These are phyloP conservation scores for Scleroderma bovista DNA, from an alignment of 768 basidiomycete species.

Conservation along the genomic window DNA sequence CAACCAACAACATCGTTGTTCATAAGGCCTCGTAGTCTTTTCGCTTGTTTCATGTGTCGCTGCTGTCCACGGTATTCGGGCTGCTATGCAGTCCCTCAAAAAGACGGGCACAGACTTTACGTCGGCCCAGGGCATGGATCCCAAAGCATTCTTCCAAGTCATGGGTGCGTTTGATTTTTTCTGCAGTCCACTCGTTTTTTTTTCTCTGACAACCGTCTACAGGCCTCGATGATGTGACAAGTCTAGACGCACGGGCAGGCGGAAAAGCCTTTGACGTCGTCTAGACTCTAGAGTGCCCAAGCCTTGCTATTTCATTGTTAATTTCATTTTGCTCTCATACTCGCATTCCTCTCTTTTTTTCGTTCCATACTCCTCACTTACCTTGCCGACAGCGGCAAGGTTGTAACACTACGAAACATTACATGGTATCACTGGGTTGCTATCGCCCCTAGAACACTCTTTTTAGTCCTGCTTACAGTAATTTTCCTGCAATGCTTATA, in stretches of 20 bases:
- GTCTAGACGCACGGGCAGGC: conserved; percentile 52
- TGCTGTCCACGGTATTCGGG: conserved; percentile 70
- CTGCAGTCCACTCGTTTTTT: background rate
- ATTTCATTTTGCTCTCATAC: background rate
- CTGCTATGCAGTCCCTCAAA: conserved; percentile 70
- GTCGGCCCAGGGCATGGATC: conserved; percentile 63
- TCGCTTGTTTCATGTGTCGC: conserved; percentile 73
- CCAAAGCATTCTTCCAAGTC: conserved; percentile 71
- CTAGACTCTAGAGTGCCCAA: conserved; percentile 37
- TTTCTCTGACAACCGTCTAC: background rate
- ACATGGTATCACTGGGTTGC: conserved; percentile 10
- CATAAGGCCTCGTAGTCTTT: conserved; percentile 44
- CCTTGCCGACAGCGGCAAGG: background rate
- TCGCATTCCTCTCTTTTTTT: background rate
- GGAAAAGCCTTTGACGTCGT: conserved; percentile 53
- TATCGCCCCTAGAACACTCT: no score
- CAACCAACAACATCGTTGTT: background rate
- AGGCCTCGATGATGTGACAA: conserved; percentile 51
- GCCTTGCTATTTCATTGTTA: background rate
- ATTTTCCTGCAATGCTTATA: conserved; percentile 16
- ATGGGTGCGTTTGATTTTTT: conserved; percentile 45
- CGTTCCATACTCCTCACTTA: background rate
- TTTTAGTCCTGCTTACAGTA: no score
- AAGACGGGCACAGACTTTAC: conserved; percentile 73
- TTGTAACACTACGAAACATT: conserved; percentile 2